Base-by-base conservation (phyloP, 2,329 filamentous ascomycete species). In the Colletotrichum phormii region DNA sequence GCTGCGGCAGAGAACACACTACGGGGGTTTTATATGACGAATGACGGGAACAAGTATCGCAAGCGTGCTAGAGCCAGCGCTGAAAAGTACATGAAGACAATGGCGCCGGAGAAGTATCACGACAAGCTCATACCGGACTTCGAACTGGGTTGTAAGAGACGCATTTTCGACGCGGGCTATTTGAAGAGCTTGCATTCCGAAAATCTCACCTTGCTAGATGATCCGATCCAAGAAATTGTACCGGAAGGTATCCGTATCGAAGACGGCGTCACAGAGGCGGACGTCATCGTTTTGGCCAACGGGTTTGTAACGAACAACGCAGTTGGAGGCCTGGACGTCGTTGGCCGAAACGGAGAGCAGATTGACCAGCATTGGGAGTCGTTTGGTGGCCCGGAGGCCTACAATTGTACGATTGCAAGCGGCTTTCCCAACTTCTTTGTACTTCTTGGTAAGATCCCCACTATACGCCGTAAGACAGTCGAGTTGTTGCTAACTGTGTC, bases 341-440 rank as follows among this genome's bases (percentile, higher is more conserved):
- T 84, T 2, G 90, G 91, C 0, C 82, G 83, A 22, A 78, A 79
- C 1, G 88, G 88, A 15, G 83, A 85, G 73, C 85, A 85, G 12
- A 77, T 91, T 2, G 81, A 87, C 7, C 80, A 90, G 69, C 84
- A 89, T 22, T 92, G 91, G 90, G 82, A 87, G 1, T 82, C 85
- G 26, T 85, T 88, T 64, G 90, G 89, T n/a, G 91, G 91, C 0
- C 82, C 89, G 0, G 89, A 88, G 73, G 91, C 90, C 0, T 93
- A 93, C 77, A 86, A 89, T 67, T 87, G 87, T 26, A 86, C 86
- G 1, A 85, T 86, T 1, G 81, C 92, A 79, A 88, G 88, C 74
- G 87, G 87, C 0, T 92, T 91, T 76, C 91, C 91, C 2, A 93
- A 93, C 77, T 89, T 92, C 76, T 92, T 92, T 80, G 84, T 91